Evolutionary conservation across 805 yeast genomes (phyloP).

Genomic region (Maudiozyma saulgeensis): DNA sequence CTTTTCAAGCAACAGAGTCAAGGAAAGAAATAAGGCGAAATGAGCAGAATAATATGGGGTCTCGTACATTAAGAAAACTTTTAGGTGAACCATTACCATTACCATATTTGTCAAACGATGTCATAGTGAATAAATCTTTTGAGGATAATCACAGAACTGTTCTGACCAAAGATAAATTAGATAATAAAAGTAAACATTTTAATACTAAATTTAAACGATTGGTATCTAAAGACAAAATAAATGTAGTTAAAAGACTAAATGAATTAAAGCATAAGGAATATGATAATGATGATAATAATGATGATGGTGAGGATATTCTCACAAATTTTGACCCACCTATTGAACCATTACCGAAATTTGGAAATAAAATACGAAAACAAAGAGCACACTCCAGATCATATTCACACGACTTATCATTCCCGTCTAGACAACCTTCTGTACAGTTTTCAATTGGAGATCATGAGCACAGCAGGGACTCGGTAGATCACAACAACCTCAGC

Average conservation of each 20-base stretch:
- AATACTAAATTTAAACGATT: slow-evolving; percentile 12
- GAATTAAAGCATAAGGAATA: slow-evolving; percentile 4
- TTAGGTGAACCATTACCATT: slow-evolving; percentile 35
- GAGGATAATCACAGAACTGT: not conserved
- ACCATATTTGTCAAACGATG: slow-evolving; percentile 22
- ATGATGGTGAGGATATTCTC: too few species aligned
- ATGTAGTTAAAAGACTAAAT: slow-evolving; percentile 12
- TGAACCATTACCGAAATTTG: too few species aligned
- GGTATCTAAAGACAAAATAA: slow-evolving; percentile 8
- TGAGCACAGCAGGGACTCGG: too few species aligned
- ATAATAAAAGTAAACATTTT: slow-evolving; percentile 8
- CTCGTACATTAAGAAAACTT: slow-evolving; percentile 4
- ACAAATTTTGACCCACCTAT: too few species aligned
- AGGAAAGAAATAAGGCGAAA: not conserved
- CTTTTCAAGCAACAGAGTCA: not conserved
- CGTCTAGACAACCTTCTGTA: too few species aligned
- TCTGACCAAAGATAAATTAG: slow-evolving; percentile 3
- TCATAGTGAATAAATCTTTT: not conserved
- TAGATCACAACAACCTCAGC: too few species aligned
- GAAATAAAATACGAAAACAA: too few species aligned
- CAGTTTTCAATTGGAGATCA: too few species aligned
- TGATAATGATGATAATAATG: too few species aligned
- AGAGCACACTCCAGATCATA: too few species aligned
- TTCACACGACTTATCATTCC: too few species aligned
- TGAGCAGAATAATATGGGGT: not conserved